Evolutionary conservation across 495 filamentous ascomycete genomes (phyloP).

Genomic region (Tuber magnatum): DNA sequence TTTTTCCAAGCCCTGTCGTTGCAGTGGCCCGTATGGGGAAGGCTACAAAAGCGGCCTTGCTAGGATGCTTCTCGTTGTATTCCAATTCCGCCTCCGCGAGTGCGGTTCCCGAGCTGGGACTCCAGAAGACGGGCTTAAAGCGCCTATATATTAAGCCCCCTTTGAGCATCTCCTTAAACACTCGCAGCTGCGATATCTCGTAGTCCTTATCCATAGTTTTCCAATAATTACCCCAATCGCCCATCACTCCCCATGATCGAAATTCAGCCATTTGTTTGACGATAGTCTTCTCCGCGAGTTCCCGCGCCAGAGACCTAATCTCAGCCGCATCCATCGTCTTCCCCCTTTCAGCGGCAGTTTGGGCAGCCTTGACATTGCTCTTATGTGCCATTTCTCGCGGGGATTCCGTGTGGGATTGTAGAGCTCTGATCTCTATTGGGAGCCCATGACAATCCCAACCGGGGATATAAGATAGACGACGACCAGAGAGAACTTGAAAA

Average conservation of each 20-base stretch:
- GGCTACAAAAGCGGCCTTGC: constrained; percentile 70
- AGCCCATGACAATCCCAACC: constrained; percentile 99
- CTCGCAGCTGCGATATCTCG: constrained; percentile 73
- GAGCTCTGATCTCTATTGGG: constrained; percentile 95
- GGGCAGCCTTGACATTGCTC: constrained; percentile 41
- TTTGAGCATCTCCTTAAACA: constrained; percentile 80
- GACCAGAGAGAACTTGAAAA: constrained; percentile 68
- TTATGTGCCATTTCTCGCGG: constrained; percentile 41
- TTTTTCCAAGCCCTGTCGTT: not conserved
- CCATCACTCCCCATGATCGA: constrained; percentile 79
- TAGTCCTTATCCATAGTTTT: constrained; percentile 85
- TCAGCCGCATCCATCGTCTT: constrained; percentile 44
- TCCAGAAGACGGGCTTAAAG: constrained; percentile 95
- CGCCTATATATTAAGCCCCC: constrained; percentile 78
- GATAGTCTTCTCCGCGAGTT: constrained; percentile 67
- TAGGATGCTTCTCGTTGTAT: constrained; percentile 78
- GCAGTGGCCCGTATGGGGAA: constrained; percentile 54
- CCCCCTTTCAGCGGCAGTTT: constrained; percentile 36
- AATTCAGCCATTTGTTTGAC: constrained; percentile 77
- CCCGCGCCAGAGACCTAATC: constrained; percentile 64
- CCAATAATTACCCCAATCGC: constrained; percentile 86
- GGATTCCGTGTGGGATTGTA: constrained; percentile 49
- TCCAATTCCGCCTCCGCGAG: constrained; percentile 94
- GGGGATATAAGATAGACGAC: constrained; percentile 74
- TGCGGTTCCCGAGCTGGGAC: constrained; percentile 79